phyloP scores from a whole-genome alignment of 176 grass and related monocot genomes.

The Metroxylon sagu region DNA sequence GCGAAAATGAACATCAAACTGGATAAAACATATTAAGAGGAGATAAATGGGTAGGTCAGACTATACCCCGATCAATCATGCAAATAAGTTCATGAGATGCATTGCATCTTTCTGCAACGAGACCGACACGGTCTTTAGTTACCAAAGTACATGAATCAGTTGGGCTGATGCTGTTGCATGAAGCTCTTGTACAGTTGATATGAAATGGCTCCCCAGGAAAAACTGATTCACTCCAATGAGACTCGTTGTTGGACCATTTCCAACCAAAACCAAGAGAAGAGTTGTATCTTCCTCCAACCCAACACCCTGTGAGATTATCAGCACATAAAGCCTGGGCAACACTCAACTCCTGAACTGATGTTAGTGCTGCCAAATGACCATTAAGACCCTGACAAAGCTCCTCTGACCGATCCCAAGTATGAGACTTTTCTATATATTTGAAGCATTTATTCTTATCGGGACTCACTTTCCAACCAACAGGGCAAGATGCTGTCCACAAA shows the following conservation, averaged over 20 bases:
- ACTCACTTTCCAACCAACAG: constrained; percentile 43
- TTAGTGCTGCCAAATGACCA: constrained; percentile 46
- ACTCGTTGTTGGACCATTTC: constrained; percentile 56
- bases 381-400: constrained; percentile 42
- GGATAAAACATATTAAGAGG: too few relatives aligned
- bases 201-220: constrained; percentile 6
- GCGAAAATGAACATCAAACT: too few relatives aligned
- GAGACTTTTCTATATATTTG: constrained; percentile 36
- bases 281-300: constrained; percentile 62
- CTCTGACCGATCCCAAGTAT: constrained; percentile 61
- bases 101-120: constrained; percentile 48
- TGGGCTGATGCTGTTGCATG: constrained; percentile 26
- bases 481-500: constrained; percentile 47
- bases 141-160: constrained; percentile 53
- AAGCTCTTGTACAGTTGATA: constrained; percentile 11
- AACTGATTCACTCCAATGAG: constrained; percentile 38
- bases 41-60: neutral
- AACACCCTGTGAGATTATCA: constrained; percentile 43
- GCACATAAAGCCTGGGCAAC: constrained; percentile 51
- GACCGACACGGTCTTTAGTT: constrained; percentile 17
- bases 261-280: constrained; percentile 16
- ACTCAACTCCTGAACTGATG: constrained; percentile 60
- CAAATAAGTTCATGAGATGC: constrained; percentile 68
- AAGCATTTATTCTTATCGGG: constrained; percentile 56
- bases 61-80: constrained; percentile 57